Evolutionary conservation across 768 basidiomycete species (phyloP), one percentile per base, ranked within the genome.

Genomic region (Lentinula boryana): DNA sequence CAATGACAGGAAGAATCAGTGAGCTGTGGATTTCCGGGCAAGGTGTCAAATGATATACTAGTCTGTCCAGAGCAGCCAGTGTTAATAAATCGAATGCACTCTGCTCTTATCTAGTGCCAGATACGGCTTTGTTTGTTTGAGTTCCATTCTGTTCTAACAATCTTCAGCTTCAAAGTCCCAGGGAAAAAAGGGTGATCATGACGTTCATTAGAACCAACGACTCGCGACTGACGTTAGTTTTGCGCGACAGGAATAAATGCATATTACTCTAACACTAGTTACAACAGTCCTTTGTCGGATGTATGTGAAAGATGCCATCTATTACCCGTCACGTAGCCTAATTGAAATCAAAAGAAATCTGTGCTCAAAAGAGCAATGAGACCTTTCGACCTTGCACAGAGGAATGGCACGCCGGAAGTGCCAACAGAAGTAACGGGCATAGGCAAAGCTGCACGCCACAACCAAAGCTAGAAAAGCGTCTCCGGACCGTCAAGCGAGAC

Each of bases 1-100:
- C 5, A 76, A 78, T 54, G 89, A 90, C 69, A 91, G 79, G 78
- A 93, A 93, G 81, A 84, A 76, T 64, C 89, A 92, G 76, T 91
- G 50, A 51, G 7, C 12, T 12, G 36, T 8, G 36, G 27, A 27
- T 27, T 27, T 27, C 27, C 27, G 3, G 27, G 3, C 27, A 27
- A 27, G 27, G 27, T 3, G 3, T 0, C 4, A 27, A 23, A 27
- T 27, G 27, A 27, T 27, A 27, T 3, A 27, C 4, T 27, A 27
- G 27, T 27, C 3, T 27, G 27, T 27, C 27, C 27, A 27, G 27
- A 27, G 27, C 27, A 27, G 27, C 27, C 27, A 3, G 27, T 27
- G 27, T 27, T 27, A 0, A 27, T 27, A 27, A 27, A 27, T 27
- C 0, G 3, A 27, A 27, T 27, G 27, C 27, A 27, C 27, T 27